These are phyloP conservation scores for Boletus tylopilopsis DNA, from an alignment of 768 basidiomycete genomes.

Conservation along the genomic window DNA sequence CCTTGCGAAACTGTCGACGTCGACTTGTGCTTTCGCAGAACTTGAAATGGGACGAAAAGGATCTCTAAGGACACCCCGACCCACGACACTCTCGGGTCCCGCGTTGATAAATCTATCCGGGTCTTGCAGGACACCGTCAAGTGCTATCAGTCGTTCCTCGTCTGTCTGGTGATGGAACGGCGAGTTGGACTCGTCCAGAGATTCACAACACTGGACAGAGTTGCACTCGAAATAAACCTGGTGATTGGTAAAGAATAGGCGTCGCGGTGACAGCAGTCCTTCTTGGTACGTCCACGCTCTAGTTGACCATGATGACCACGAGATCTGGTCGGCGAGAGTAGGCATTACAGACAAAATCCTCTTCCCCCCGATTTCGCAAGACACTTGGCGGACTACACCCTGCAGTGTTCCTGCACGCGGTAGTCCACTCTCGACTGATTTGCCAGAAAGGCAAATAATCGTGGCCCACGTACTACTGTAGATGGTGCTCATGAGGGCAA, in stretches of 20 bases:
- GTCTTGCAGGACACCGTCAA: background rate
- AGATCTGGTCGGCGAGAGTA: constrained; percentile 1
- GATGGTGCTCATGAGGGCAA: constrained; percentile 18
- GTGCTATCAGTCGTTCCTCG: background rate
- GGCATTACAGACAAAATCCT: constrained; percentile 18
- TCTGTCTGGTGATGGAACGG: too few species aligned
- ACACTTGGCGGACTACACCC: constrained; percentile 15
- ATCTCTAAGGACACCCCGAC: constrained; percentile 2
- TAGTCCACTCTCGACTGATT: constrained; percentile 7
- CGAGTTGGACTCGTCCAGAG: too few species aligned
- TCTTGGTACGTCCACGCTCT: constrained; percentile 27
- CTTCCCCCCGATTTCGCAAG: too few species aligned
- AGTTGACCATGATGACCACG: constrained; percentile 10
- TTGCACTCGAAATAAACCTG: constrained; percentile 22
- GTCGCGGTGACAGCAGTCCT: constrained; percentile 16
- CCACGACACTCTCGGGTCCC: background rate
- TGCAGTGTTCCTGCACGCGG: constrained; percentile 8
- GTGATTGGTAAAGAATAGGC: constrained; percentile 19
- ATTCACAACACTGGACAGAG: too few species aligned
- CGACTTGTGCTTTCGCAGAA: background rate
- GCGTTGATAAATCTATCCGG: background rate
- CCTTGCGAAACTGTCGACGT: background rate
- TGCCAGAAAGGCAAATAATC: constrained; percentile 19
- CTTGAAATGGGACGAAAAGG: constrained; percentile 5
- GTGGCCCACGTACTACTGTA: constrained; percentile 17